Conservation (phyloP, 164 flowering plant genomes). For the Sedum album region DNA sequence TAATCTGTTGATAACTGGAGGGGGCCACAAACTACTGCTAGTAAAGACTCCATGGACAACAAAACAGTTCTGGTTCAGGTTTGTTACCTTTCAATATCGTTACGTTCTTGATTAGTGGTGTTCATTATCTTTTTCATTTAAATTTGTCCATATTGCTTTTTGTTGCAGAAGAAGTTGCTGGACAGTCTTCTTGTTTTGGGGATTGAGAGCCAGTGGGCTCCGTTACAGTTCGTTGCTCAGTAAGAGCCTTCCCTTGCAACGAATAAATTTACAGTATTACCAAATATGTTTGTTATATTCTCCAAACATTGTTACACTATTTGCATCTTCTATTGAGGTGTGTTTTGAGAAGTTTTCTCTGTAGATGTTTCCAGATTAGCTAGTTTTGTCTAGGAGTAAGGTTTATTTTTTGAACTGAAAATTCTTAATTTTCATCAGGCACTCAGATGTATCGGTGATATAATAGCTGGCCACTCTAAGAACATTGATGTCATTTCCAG, state of each 20-base stretch:
- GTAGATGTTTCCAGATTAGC: not conserved
- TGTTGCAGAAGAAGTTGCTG: constrained; percentile 62
- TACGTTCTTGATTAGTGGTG: not conserved
- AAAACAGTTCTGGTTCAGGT: constrained; percentile 91
- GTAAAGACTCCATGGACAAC: constrained; percentile 49
- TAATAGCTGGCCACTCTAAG: constrained; percentile 60
- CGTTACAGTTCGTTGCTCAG: constrained; percentile 77
- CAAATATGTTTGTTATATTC: not conserved
- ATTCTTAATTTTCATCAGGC: constrained; percentile 34
- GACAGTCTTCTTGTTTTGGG: constrained; percentile 84
- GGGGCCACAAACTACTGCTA: constrained; percentile 44
- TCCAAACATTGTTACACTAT: not conserved
- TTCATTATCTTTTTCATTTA: not conserved
- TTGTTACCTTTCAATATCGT: constrained; percentile 11
- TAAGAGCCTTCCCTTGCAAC: constrained; percentile 22
- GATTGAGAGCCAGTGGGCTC: constrained; percentile 96
- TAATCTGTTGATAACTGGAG: constrained; percentile 53
- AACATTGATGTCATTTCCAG: constrained; percentile 61
- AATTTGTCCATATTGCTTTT: not conserved
- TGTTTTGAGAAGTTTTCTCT: no score
- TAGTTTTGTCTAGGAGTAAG: not conserved
- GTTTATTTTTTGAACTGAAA: not conserved
- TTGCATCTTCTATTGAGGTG: not conserved
- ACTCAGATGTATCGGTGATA: constrained; percentile 71
- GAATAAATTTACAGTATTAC: constrained; percentile 4